Percentiles rank a stretch among this genome's conserved stretches.
These are phyloP conservation scores for Penicillium arizonense DNA, from an alignment of 495 filamentous ascomycete species.

Conservation along the genomic window DNA sequence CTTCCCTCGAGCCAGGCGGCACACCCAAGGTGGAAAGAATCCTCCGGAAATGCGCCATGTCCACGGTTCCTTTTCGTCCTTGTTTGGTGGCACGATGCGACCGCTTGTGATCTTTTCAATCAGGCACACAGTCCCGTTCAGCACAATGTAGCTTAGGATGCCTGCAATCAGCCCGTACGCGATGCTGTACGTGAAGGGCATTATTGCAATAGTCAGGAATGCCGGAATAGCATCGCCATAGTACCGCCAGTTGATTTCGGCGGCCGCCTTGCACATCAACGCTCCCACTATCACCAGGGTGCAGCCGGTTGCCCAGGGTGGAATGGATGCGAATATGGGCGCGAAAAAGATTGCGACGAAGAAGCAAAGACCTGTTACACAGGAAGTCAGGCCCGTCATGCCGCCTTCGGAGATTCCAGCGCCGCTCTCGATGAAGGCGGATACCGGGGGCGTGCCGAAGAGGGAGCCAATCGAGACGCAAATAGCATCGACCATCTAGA, in stretches of 20 bases:
- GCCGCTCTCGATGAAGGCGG: constrained; percentile 80
- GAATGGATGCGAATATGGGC: constrained; percentile 81
- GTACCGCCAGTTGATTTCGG: constrained; percentile 84
- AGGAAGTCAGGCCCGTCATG: constrained; percentile 73
- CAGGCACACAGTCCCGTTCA: constrained; percentile 65
- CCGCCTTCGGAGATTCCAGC: constrained; percentile 84
- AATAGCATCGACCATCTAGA: constrained; percentile 73
- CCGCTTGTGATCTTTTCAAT: constrained; percentile 62
- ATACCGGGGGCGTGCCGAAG: constrained; percentile 71
- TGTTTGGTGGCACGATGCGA: constrained; percentile 68
- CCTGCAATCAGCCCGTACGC: constrained; percentile 78
- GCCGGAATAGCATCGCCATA: constrained; percentile 75
- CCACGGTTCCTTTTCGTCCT: constrained; percentile 72
- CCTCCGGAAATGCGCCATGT: constrained; percentile 66
- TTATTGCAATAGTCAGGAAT: constrained; percentile 74
- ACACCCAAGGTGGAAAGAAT: constrained; percentile 67
- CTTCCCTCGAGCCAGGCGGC: constrained; percentile 57
- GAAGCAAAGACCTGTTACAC: constrained; percentile 72
- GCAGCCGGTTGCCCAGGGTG: constrained; percentile 80
- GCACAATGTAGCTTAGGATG: constrained; percentile 66
- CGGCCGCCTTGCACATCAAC: constrained; percentile 72
- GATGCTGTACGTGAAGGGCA: constrained; percentile 87
- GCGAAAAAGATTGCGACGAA: constrained; percentile 86
- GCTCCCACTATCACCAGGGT: constrained; percentile 78
- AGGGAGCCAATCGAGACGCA: constrained; percentile 75